These are phyloP conservation scores for Cutaneotrichosporon arboriforme DNA, from an alignment of 1,284 basidiomycete species.

Conservation along the genomic window DNA sequence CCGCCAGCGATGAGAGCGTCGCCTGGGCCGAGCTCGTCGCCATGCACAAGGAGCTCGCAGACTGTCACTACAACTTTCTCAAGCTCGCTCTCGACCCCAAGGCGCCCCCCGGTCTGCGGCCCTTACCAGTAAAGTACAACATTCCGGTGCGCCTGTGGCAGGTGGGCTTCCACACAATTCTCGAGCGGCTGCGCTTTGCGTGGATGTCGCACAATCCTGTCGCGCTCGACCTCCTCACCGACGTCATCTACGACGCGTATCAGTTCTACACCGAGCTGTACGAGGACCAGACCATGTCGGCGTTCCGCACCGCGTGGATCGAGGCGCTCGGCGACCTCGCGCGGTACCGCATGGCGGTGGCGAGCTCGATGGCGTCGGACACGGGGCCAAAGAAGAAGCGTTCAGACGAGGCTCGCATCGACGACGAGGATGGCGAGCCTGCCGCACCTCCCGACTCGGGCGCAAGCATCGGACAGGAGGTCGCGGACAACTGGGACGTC, in stretches of 20 bases:
- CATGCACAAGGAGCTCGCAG: slow-evolving; percentile 59
- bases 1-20: slow-evolving; percentile 23
- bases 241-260: slow-evolving; percentile 94
- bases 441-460: slow-evolving; percentile 43
- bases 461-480: slow-evolving; percentile 78
- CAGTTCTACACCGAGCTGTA: slow-evolving; percentile 84
- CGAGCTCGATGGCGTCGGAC: slow-evolving; percentile 46
- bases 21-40: slow-evolving; percentile 47
- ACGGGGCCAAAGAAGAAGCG: slow-evolving; percentile 21
- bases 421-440: slow-evolving; percentile 27
- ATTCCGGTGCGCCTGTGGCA: slow-evolving; percentile 92
- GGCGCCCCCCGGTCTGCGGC: slow-evolving; percentile 77
- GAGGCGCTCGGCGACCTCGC: slow-evolving; percentile 95
- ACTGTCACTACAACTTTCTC: slow-evolving; percentile 81
- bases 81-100: slow-evolving; percentile 77
- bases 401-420: slow-evolving; percentile 19
- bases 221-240: slow-evolving; percentile 66
- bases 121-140: slow-evolving; percentile 88
- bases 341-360: slow-evolving; percentile 90
- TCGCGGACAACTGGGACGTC: slow-evolving; percentile 77
- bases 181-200: slow-evolving; percentile 80
- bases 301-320: slow-evolving; percentile 80
- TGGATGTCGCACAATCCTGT: slow-evolving; percentile 50
- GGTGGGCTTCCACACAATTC: slow-evolving; percentile 78
- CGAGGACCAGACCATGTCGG: slow-evolving; percentile 67